Percentiles rank a stretch among this genome's conserved stretches.
Evolutionary conservation across 75 land plant species (phyloP).

Genomic region (Gnetum montanum): DNA sequence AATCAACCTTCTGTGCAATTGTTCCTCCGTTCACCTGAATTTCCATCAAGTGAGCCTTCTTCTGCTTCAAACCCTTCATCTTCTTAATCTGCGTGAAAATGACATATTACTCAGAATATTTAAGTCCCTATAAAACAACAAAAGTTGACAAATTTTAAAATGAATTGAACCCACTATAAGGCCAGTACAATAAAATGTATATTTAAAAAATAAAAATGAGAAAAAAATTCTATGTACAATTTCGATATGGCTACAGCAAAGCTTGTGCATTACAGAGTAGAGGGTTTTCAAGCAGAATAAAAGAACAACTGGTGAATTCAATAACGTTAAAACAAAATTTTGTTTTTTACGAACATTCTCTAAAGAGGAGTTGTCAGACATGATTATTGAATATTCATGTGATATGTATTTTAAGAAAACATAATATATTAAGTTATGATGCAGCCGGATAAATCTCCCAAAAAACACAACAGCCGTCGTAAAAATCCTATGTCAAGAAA

Average conservation of each 20-base stretch:
- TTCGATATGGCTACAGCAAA: background rate
- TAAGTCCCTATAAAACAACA: no score
- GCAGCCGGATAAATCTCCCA: no score
- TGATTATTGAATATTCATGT: no score
- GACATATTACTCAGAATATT: background rate
- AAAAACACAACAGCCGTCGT: no score
- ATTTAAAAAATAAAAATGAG: background rate
- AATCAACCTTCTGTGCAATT: conserved; percentile 74
- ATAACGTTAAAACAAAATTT: no score
- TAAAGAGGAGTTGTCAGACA: no score
- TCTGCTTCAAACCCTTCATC: conserved; percentile 85
- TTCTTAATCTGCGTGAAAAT: conserved; percentile 44
- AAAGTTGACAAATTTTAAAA: background rate
- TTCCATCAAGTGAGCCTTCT: conserved; percentile 66
- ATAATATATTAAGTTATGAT: no score
- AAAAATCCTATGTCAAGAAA: no score
- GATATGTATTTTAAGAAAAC: no score
- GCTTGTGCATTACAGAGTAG: background rate
- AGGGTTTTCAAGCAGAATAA: no score
- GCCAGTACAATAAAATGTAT: background rate
- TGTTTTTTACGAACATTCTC: no score
- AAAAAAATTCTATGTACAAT: background rate
- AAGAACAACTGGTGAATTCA: no score
- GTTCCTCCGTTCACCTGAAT: conserved; percentile 88
- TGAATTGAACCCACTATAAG: background rate